Conservation (phyloP, 805 yeast genomes). For the Brettanomyces anomalus region DNA sequence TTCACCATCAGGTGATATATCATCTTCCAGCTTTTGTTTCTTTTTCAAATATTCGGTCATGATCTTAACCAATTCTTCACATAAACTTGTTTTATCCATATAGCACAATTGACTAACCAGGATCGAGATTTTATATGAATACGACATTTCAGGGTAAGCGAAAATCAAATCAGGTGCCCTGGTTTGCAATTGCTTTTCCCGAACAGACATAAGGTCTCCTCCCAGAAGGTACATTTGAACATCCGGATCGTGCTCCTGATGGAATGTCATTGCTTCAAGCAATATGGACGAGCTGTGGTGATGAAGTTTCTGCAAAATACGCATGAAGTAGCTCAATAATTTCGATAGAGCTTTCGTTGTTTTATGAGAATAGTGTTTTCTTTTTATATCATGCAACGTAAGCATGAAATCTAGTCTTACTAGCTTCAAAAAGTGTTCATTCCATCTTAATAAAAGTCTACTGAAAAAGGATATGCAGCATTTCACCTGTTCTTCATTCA, state of each 20-base stretch:
- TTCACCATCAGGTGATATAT: neutral
- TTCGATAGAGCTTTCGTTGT: conserved; percentile 54
- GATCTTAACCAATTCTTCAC: conserved; percentile 33
- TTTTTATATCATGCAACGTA: conserved; percentile 40
- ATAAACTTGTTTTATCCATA: conserved; percentile 36
- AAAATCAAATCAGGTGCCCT: conserved; percentile 11
- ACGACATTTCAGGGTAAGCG: conserved; percentile 11
- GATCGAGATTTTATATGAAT: conserved; percentile 17
- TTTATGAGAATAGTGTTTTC: conserved; percentile 38
- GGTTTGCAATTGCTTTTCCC: conserved; percentile 22
- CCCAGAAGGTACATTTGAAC: conserved; percentile 45
- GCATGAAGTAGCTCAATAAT: conserved; percentile 58
- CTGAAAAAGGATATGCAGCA: conserved; percentile 63
- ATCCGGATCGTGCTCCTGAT: conserved; percentile 40
- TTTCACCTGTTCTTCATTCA: conserved; percentile 51
- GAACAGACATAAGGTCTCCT: conserved; percentile 41
- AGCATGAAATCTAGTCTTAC: conserved; percentile 70
- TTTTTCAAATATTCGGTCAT: conserved; percentile 4
- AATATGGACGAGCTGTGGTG: conserved; percentile 44
- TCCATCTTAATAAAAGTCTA: conserved; percentile 54
- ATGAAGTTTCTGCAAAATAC: conserved; percentile 39
- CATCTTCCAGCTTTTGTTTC: conserved; percentile 2
- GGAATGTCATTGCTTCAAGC: conserved; percentile 52
- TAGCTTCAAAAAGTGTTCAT: conserved; percentile 42
- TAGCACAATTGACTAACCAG: conserved; percentile 18